Percentiles rank a stretch among this genome's conserved stretches.
These are phyloP conservation scores for Gymnopus androsaceus DNA, from an alignment of 1,284 basidiomycete species.

Conservation along the genomic window DNA sequence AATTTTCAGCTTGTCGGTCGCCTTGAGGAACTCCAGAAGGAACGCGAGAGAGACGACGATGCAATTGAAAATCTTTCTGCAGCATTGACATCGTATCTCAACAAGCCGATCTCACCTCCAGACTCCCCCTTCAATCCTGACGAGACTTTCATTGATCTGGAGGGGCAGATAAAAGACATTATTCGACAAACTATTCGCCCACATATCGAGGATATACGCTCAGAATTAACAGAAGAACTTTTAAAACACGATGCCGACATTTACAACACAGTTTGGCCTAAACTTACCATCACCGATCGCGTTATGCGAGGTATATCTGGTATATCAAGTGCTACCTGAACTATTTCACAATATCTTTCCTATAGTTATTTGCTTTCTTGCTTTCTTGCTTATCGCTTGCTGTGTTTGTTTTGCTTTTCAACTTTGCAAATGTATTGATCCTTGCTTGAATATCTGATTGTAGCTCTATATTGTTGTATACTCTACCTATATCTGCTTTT, in stretches of 20 bases:
- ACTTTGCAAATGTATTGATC: no score
- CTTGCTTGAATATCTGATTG: no score
- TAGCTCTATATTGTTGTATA: no score
- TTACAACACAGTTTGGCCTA: not conserved
- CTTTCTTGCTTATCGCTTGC: not conserved
- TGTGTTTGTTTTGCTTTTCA: not conserved
- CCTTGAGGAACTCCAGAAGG: constrained; percentile 1
- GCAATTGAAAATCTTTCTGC: constrained; percentile 1
- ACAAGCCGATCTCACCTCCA: not conserved
- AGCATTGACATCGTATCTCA: constrained; percentile 2
- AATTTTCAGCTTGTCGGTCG: not conserved
- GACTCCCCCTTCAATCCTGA: constrained; percentile 4
- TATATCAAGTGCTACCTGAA: not conserved
- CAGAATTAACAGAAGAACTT: not conserved
- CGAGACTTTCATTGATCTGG: not conserved
- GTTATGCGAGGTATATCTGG: not conserved
- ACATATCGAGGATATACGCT: constrained; percentile 1
- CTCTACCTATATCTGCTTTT: no score
- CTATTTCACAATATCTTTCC: not conserved
- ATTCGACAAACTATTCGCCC: not conserved
- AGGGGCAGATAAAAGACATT: not conserved
- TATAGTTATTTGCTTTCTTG: no score
- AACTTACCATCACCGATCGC: not conserved
- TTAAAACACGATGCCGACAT: not conserved
- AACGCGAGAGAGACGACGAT: not conserved